A percentile compares a stretch with the other conserved stretches of the same genome.
phyloP scores from a whole-genome alignment of 306 rosid species.

The Alnus glutinosa region DNA sequence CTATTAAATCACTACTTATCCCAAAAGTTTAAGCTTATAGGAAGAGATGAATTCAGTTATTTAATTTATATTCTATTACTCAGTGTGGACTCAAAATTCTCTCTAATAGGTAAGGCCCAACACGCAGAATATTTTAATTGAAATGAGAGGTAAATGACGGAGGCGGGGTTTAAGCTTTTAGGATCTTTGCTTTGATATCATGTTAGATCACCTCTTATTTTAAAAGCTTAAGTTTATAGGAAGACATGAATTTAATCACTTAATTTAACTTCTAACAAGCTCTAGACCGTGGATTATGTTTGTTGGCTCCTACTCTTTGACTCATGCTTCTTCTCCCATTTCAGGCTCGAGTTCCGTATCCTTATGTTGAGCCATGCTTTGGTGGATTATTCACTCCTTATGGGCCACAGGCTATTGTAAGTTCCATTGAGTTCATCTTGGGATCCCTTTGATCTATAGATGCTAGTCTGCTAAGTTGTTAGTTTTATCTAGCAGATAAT shows the following conservation, averaged over 20 bases:
- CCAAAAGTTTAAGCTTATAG: too few species aligned
- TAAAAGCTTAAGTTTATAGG: too few species aligned
- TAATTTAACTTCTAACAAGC: neutral
- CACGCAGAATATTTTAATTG: too few species aligned
- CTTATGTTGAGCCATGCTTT: conserved; percentile 57
- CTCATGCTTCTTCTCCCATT: conserved; percentile 23
- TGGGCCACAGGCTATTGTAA: conserved; percentile 65
- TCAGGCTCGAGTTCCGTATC: conserved; percentile 57
- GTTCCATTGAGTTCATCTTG: conserved; percentile 28
- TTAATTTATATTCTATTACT: too few species aligned
- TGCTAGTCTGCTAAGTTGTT: conserved; percentile 1
- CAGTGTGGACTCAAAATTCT: too few species aligned
- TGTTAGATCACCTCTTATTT: too few species aligned
- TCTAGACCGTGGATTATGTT: conserved; percentile 20
- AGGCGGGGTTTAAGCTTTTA: too few species aligned
- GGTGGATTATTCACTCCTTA: conserved; percentile 46
- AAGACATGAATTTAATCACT: too few species aligned
- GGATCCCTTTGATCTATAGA: neutral
- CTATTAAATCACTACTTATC: neutral
- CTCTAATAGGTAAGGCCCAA: too few species aligned
- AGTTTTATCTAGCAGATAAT: neutral
- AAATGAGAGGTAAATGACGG: too few species aligned
- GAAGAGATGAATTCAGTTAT: too few species aligned
- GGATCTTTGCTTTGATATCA: too few species aligned
- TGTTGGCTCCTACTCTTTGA: conserved; percentile 20